Percentiles rank a stretch among this genome's conserved stretches.
phyloP scores from a whole-genome alignment of 2,329 filamentous ascomycete species.

The Aspergillus sp. region DNA sequence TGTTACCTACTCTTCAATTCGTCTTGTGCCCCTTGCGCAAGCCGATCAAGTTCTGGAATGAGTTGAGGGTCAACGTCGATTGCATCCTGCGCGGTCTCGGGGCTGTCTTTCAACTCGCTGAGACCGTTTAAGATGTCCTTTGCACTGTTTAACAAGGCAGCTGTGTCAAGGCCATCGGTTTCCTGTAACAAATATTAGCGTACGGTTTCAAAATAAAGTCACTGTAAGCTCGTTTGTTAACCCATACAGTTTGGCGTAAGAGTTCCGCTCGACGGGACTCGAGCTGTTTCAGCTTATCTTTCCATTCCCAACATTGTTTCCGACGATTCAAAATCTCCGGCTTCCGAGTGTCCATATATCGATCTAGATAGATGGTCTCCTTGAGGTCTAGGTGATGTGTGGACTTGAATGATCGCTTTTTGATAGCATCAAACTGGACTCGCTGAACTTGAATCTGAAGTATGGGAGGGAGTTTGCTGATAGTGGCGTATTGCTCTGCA shows the following conservation, averaged over 20 bases:
- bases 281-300: conserved; percentile 60
- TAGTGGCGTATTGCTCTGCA: conserved; percentile 66
- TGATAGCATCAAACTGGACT: conserved; percentile 67
- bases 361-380: conserved; percentile 79
- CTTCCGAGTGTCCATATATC: conserved; percentile 70
- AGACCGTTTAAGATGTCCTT: conserved; percentile 48
- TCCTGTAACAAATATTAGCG: conserved; percentile 15
- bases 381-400: conserved; percentile 76
- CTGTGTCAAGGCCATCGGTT: conserved; percentile 29
- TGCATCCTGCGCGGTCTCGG: conserved; percentile 34
- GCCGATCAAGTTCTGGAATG: conserved; percentile 43
- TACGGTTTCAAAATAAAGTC: neutral
- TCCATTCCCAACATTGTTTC: conserved; percentile 72
- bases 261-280: conserved; percentile 49
- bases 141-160: conserved; percentile 32
- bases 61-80: conserved; percentile 46
- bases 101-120: conserved; percentile 35
- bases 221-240: neutral
- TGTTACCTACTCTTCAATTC: conserved; percentile 46
- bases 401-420: conserved; percentile 66
- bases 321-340: conserved; percentile 64
- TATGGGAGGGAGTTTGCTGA: conserved; percentile 76
- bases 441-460: conserved; percentile 88
- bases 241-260: conserved; percentile 33
- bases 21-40: conserved; percentile 45